phyloP scores from a whole-genome alignment of 176 grass and related monocot species.

The Stipa capillata region DNA sequence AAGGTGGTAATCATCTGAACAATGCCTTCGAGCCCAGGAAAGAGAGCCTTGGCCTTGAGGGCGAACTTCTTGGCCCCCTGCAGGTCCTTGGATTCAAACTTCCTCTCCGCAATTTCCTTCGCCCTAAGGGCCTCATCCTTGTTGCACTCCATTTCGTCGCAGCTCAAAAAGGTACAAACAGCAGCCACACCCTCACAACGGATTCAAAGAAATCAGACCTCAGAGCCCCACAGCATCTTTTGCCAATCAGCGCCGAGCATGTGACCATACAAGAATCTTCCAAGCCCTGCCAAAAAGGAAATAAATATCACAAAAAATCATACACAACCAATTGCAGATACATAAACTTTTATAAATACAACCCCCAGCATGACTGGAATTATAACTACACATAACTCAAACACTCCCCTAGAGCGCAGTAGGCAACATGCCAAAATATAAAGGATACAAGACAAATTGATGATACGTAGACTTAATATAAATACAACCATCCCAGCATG shows the following conservation, averaged over 20 bases:
- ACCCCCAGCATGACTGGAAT: not conserved
- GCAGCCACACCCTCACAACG: not conserved
- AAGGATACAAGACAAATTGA: not conserved
- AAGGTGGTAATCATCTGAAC: slow-evolving; percentile 31
- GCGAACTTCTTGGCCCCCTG: slow-evolving; percentile 38
- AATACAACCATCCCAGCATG: not conserved
- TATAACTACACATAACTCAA: not conserved
- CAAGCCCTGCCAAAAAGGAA: not conserved
- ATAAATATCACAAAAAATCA: not conserved
- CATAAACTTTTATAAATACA: not conserved
- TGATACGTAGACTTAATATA: not conserved
- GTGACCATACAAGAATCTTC: not conserved
- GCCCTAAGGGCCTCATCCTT: slow-evolving; percentile 38
- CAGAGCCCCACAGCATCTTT: not conserved
- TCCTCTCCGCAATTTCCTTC: slow-evolving; percentile 26
- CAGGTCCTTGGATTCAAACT: slow-evolving; percentile 25
- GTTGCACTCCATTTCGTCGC: slow-evolving; percentile 30
- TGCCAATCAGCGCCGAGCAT: not conserved
- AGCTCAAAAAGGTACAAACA: not conserved
- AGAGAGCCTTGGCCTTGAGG: slow-evolving; percentile 28
- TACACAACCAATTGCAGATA: not conserved
- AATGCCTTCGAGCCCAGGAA: slow-evolving; percentile 30
- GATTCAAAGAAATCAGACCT: not conserved
- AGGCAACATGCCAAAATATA: not conserved
- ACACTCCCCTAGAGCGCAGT: not conserved